Conservation (phyloP, 108 stramenopile species). For the Cyclostephanos invisitatus region DNA sequence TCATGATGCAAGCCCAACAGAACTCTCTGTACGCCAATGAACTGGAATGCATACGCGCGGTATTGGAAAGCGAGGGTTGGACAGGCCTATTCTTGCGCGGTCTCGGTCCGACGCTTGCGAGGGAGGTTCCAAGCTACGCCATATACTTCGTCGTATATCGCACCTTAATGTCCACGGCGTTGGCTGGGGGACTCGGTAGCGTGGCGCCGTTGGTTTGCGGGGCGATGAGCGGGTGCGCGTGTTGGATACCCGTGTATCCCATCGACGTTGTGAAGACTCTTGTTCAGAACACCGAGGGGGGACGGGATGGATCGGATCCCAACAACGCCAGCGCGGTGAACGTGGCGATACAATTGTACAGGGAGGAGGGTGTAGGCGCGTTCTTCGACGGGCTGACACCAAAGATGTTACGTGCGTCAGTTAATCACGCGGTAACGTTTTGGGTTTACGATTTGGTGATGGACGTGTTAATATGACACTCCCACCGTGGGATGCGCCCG, state of each 20-base stretch:
- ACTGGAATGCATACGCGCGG: conserved; percentile 36
- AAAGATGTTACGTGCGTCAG: conserved; percentile 50
- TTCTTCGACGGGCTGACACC: conserved; percentile 53
- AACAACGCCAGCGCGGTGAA: not conserved
- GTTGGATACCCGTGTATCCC: conserved; percentile 34
- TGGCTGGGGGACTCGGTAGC: conserved; percentile 27
- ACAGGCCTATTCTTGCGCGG: conserved; percentile 24
- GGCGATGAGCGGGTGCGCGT: conserved; percentile 28
- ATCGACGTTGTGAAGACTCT: conserved; percentile 40
- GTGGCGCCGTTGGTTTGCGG: conserved; percentile 47
- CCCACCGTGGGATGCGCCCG: too few species aligned
- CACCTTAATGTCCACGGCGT: conserved; percentile 29
- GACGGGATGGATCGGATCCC: too few species aligned
- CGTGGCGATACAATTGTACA: conserved; percentile 9
- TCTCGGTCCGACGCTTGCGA: conserved; percentile 6
- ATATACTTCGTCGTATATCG: conserved; percentile 28
- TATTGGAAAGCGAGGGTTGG: conserved; percentile 47
- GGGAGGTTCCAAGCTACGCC: conserved; percentile 21
- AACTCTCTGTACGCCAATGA: conserved; percentile 41
- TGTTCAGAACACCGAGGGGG: conserved; percentile 17
- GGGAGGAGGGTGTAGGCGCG: conserved; percentile 20
- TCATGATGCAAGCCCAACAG: conserved; percentile 55
- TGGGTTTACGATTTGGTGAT: conserved; percentile 48
- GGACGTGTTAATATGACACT: too few species aligned
- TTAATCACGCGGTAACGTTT: conserved; percentile 57